Conservation (phyloP, 2,329 filamentous ascomycete species). For the Trichoderma endophyticum region DNA sequence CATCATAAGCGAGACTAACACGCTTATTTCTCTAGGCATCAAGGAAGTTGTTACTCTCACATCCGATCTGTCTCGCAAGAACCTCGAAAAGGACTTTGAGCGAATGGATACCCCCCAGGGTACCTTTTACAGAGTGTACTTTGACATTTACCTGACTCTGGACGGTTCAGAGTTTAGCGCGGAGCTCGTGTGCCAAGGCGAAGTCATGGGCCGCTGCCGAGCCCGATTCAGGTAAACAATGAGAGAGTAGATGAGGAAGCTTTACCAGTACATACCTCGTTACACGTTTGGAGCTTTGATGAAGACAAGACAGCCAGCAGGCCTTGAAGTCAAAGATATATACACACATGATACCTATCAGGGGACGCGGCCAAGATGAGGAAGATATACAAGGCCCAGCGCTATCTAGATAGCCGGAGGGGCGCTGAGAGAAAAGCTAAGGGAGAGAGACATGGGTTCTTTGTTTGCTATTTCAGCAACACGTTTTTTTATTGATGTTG, state of each 20-base stretch:
- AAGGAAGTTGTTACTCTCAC: conserved; percentile 98
- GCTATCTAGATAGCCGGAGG: not conserved
- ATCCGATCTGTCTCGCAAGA: conserved; percentile 94
- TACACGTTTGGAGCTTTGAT: conserved; percentile 3
- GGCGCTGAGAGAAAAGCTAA: not conserved
- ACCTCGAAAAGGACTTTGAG: conserved; percentile 98
- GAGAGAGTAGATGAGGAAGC: not conserved
- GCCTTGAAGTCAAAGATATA: conserved; percentile 7
- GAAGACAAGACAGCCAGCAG: conserved; percentile 19
- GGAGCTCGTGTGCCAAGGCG: conserved; percentile 97
- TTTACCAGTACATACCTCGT: conserved; percentile 6
- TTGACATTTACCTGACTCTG: conserved; percentile 83
- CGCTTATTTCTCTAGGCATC: conserved; percentile 62
- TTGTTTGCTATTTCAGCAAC: not conserved
- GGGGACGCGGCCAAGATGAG: conserved; percentile 1
- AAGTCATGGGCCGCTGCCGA: conserved; percentile 96
- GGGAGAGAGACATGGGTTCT: not conserved
- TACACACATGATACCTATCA: conserved; percentile 16
- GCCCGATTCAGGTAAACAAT: conserved; percentile 69
- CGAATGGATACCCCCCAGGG: conserved; percentile 98
- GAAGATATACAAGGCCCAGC: conserved; percentile 1
- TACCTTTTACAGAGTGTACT: conserved; percentile 84
- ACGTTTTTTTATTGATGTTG: conserved; percentile 9
- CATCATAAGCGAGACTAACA: not conserved
- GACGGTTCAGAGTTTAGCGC: conserved; percentile 98